Percentiles rank a stretch among this genome's conserved stretches.
phyloP scores from a whole-genome alignment of 768 basidiomycete genomes.

The Grammothele lineata region DNA sequence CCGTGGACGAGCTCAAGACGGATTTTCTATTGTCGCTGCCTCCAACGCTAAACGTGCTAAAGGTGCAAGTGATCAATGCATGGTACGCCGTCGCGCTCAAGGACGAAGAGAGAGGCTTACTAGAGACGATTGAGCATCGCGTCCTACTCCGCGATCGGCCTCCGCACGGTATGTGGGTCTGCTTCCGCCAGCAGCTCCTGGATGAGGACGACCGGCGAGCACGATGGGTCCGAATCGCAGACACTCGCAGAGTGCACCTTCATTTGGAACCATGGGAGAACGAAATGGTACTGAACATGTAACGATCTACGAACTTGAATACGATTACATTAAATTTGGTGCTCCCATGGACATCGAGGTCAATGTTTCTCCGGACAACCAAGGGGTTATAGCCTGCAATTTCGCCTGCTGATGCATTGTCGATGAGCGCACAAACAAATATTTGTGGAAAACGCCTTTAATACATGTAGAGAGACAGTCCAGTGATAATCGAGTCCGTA shows the following conservation, averaged over 20 bases:
- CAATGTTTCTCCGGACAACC: too few relatives aligned
- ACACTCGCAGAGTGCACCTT: too few relatives aligned
- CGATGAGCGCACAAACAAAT: not conserved
- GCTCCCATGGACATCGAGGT: not conserved
- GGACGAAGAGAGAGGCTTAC: slow-evolving; percentile 30
- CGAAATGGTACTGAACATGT: slow-evolving; percentile 11
- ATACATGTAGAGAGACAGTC: slow-evolving; percentile 1
- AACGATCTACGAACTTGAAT: not conserved
- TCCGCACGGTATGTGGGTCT: slow-evolving; percentile 6
- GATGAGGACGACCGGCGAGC: too few relatives aligned
- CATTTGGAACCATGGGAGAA: slow-evolving; percentile 30
- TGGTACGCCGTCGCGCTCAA: slow-evolving; percentile 28
- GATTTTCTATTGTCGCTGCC: slow-evolving; percentile 31
- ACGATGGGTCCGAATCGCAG: too few relatives aligned
- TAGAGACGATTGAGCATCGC: slow-evolving; percentile 25
- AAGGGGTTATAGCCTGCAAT: too few relatives aligned
- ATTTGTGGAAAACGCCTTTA: not conserved
- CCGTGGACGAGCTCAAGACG: slow-evolving; percentile 30
- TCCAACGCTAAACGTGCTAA: slow-evolving; percentile 28
- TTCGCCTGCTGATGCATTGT: too few relatives aligned
- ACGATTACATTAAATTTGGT: not conserved
- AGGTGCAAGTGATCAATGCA: slow-evolving; percentile 32
- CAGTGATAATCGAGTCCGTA: slow-evolving; percentile 1
- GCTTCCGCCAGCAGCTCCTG: slow-evolving; percentile 4
- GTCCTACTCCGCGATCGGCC: slow-evolving; percentile 12